These are phyloP conservation scores for Boletellus emodensis DNA, from an alignment of 768 basidiomycete species.

Conservation along the genomic window DNA sequence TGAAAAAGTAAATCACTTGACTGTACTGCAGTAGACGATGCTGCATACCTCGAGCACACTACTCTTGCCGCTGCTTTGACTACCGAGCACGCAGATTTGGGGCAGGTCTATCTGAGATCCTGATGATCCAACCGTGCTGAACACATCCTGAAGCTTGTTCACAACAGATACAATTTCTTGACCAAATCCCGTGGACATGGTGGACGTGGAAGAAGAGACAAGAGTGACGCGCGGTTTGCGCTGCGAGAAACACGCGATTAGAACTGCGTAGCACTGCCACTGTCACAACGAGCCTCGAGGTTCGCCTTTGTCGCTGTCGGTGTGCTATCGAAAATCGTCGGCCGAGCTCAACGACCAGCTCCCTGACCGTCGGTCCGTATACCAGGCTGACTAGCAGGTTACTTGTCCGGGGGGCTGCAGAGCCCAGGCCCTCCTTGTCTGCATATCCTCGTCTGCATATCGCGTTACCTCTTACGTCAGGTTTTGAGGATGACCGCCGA, in stretches of 20 bases:
- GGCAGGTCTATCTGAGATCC: slow-evolving; percentile 82
- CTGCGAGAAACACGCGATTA: slow-evolving; percentile 22
- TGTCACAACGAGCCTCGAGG: neutral
- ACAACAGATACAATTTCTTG: slow-evolving; percentile 76
- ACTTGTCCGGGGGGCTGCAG: too few relatives aligned
- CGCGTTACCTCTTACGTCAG: slow-evolving; percentile 11
- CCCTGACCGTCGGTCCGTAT: neutral
- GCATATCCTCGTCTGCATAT: too few relatives aligned
- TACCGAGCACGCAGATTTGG: slow-evolving; percentile 88
- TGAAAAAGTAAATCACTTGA: slow-evolving; percentile 10
- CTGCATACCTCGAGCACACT: slow-evolving; percentile 78
- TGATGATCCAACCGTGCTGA: slow-evolving; percentile 75
- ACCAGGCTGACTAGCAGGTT: neutral
- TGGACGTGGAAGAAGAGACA: slow-evolving; percentile 16
- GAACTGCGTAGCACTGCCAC: slow-evolving; percentile 27
- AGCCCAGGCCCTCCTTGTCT: too few relatives aligned
- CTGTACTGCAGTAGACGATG: neutral
- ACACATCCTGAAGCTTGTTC: slow-evolving; percentile 91
- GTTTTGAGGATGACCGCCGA: too few relatives aligned
- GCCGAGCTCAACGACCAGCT: neutral
- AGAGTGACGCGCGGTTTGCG: slow-evolving; percentile 6
- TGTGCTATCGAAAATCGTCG: too few relatives aligned
- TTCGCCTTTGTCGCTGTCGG: too few relatives aligned
- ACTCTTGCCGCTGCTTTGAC: slow-evolving; percentile 92
- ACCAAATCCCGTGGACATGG: slow-evolving; percentile 62